A percentile compares a stretch with the other conserved stretches of the same genome.
phyloP scores from a whole-genome alignment of 2,329 filamentous ascomycete species.

The Penicillium sp. region DNA sequence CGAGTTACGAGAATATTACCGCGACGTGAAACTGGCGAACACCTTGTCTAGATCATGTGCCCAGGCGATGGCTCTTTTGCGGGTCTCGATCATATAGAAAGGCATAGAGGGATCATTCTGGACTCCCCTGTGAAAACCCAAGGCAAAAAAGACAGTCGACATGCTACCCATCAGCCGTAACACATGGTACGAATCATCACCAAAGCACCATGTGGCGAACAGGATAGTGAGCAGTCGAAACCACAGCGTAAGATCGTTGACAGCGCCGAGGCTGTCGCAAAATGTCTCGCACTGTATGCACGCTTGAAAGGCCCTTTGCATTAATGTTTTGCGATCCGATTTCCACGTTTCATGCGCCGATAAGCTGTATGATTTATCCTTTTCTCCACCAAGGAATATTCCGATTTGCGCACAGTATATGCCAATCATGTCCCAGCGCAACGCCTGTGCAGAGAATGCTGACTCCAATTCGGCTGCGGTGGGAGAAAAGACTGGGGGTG shows the following conservation, averaged over 20 bases:
- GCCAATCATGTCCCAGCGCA: conserved; percentile 11
- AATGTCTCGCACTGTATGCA: conserved; percentile 9
- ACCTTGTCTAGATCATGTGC: conserved; percentile 12
- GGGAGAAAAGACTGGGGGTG: background rate
- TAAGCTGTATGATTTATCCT: background rate
- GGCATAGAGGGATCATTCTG: conserved; percentile 1
- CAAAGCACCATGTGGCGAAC: conserved; percentile 14
- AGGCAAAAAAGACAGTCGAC: conserved; percentile 5
- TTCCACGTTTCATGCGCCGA: conserved; percentile 2
- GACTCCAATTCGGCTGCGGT: background rate
- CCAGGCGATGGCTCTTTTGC: conserved; percentile 10
- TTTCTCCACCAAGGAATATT: conserved; percentile 4
- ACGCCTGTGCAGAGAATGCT: background rate
- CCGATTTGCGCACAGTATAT: conserved; percentile 8
- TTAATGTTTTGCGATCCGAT: conserved; percentile 8
- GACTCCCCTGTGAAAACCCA: conserved; percentile 9
- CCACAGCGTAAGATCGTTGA: conserved; percentile 11
- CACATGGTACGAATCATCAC: conserved; percentile 11
- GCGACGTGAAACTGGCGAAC: conserved; percentile 3
- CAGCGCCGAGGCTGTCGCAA: conserved; percentile 3
- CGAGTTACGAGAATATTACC: background rate
- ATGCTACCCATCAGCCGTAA: conserved; percentile 8
- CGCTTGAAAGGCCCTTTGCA: conserved; percentile 8
- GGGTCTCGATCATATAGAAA: conserved; percentile 6
- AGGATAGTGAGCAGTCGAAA: conserved; percentile 1